phyloP scores from a whole-genome alignment of 164 flowering plant species.

The Taxillus chinensis region DNA sequence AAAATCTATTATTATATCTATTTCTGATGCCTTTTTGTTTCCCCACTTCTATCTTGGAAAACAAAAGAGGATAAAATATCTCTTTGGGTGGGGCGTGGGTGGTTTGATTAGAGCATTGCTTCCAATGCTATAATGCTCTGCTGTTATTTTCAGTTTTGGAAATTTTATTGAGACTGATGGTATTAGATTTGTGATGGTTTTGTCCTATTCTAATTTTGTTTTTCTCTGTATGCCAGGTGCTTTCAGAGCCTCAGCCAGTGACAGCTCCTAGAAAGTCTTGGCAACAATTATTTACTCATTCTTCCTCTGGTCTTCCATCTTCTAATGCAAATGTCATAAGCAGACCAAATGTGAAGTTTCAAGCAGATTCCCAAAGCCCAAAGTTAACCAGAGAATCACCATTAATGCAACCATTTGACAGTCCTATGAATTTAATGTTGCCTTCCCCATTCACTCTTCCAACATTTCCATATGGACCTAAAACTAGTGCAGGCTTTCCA shows the following conservation, averaged over 20 bases:
- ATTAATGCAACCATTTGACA: conserved; percentile 36
- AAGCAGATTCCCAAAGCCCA: conserved; percentile 30
- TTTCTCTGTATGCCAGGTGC: conserved; percentile 28
- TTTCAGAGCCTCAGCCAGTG: conserved; percentile 32
- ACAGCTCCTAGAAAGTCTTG: conserved; percentile 69
- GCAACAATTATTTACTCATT: conserved; percentile 82
- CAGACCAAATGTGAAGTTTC: conserved; percentile 38
- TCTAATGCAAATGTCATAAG: conserved; percentile 40
- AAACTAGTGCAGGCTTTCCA: conserved; percentile 33
- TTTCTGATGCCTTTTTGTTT: too few species aligned
- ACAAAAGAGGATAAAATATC: too few species aligned
- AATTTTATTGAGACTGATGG: not conserved
- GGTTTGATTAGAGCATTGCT: too few species aligned
- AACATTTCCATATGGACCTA: conserved; percentile 27
- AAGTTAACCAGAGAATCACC: conserved; percentile 24
- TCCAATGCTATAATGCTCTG: not conserved
- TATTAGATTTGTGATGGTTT: not conserved
- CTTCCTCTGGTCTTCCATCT: conserved; percentile 35
- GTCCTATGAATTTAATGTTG: conserved; percentile 49
- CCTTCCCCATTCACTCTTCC: conserved; percentile 49
- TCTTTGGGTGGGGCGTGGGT: not conserved
- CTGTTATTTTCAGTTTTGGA: too few species aligned
- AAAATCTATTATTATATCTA: too few species aligned
- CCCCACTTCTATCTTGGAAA: too few species aligned
- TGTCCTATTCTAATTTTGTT: not conserved